Percentiles rank a stretch among this genome's conserved stretches.
These are phyloP conservation scores for Xylariaceae sp. DNA, from an alignment of 2,329 filamentous ascomycete species.

Conservation along the genomic window DNA sequence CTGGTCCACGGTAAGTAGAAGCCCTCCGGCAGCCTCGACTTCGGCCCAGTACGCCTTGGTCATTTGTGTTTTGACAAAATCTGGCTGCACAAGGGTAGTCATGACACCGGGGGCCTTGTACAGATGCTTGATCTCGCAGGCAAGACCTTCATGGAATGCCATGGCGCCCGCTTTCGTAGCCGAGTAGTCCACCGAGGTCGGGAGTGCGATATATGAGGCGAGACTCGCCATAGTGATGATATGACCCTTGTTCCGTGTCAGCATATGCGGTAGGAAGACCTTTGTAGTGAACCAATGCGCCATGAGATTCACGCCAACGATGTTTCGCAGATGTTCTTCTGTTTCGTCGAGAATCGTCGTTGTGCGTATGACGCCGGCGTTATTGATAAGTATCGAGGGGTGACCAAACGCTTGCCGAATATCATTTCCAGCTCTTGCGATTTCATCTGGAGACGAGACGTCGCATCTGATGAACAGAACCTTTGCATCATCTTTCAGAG, in stretches of 20 bases:
- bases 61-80: conserved; percentile 5
- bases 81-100: conserved; percentile 1
- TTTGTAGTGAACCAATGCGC: conserved; percentile 7
- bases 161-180: conserved; percentile 3
- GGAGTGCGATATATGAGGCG: conserved; percentile 3
- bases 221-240: conserved; percentile 3
- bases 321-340: conserved; percentile 1
- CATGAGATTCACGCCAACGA: conserved; percentile 3
- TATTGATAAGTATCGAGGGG: conserved; percentile 4
- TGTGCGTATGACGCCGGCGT: conserved; percentile 4
- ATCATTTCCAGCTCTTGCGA: not conserved
- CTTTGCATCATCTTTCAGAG: not conserved
- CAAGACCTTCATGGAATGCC: conserved; percentile 2
- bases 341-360: conserved; percentile 3
- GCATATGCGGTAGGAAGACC: conserved; percentile 3
- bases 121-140: conserved; percentile 2
- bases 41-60: conserved; percentile 1
- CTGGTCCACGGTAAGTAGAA: not conserved
- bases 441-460: not conserved
- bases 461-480: conserved; percentile 4
- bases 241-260: conserved; percentile 3
- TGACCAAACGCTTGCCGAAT: not conserved
- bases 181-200: conserved; percentile 3
- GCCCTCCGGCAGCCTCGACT: conserved; percentile 1
- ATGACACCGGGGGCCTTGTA: not conserved